These are phyloP conservation scores for Eremomyces bilateralis DNA, from an alignment of 495 filamentous ascomycete species.

Conservation along the genomic window DNA sequence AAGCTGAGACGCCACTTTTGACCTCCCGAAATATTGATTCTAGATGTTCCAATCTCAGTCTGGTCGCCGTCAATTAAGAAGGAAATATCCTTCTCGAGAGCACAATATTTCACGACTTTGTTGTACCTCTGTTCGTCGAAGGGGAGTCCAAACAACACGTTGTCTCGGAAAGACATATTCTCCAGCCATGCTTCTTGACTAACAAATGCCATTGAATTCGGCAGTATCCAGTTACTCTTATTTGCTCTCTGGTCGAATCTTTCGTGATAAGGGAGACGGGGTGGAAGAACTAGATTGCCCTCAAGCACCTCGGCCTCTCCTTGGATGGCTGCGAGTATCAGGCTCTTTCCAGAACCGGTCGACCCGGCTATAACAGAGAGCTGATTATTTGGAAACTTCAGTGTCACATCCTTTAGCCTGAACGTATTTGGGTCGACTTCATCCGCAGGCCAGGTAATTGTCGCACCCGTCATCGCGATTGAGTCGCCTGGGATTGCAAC, in stretches of 20 bases:
- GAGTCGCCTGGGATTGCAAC: slow-evolving; percentile 31
- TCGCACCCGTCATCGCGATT: slow-evolving; percentile 45
- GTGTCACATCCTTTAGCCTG: slow-evolving; percentile 35
- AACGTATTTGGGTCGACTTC: slow-evolving; percentile 31
- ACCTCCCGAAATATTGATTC: slow-evolving; percentile 66
- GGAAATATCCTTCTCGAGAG: slow-evolving; percentile 38
- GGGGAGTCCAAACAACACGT: slow-evolving; percentile 33
- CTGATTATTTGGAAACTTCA: slow-evolving; percentile 42
- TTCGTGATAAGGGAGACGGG: not conserved
- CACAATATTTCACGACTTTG: slow-evolving; percentile 38
- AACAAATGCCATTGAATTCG: slow-evolving; percentile 5
- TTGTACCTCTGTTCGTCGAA: slow-evolving; percentile 26
- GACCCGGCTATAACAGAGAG: slow-evolving; percentile 51
- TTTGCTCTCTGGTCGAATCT: slow-evolving; percentile 4
- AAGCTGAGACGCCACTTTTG: slow-evolving; percentile 68
- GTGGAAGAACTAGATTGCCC: slow-evolving; percentile 1
- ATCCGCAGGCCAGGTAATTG: slow-evolving; percentile 55
- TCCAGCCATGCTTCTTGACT: slow-evolving; percentile 31
- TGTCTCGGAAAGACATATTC: slow-evolving; percentile 29
- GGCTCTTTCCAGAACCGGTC: slow-evolving; percentile 46
- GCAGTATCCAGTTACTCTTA: slow-evolving; percentile 5
- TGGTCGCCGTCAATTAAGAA: slow-evolving; percentile 43
- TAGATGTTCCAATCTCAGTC: slow-evolving; percentile 52
- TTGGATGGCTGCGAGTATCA: slow-evolving; percentile 40
- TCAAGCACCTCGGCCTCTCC: slow-evolving; percentile 27